Base-by-base conservation (phyloP, 345 rosid species). In the Salix caprea region DNA sequence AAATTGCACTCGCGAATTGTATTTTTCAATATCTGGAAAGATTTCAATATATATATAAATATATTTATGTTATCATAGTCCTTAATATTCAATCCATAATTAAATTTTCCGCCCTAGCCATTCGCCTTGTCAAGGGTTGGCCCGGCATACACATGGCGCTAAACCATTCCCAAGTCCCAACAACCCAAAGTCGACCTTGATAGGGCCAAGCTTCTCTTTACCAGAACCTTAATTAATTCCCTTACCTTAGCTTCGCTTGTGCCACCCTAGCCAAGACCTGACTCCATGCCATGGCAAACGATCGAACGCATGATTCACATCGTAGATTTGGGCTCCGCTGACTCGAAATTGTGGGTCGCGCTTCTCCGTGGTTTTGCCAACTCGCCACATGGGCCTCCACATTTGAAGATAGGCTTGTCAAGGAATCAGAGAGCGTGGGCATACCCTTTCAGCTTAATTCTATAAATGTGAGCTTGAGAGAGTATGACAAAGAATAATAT, bases 81-180 rank as follows among this genome's bases (percentile, higher is more conserved):
- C n/a, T 30, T 30, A 30, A 30, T 30, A 32, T 32, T 32, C 34
- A 32, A 32, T 32, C 34, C 32, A 30, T 30, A 28, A 28, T 28
- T 30, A 30, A 30, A 30, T 30, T 30, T 30, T 30, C 32, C 0
- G 88, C 87, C 34, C 81, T 90, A 0, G 88, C 89, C 7, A 64
- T 76, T n/a, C 87, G 86, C 14, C 80, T 88, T 4, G 78, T 87
- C 74, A 88, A 81, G 82, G 83, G 85, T 13, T 86, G 91, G 93
- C 85, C 85, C 0, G 90, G 93, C 60, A 58, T 87, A 18, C 75
- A 84, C 72, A 88, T 76, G 54, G 86, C 88, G 60, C 10, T 85
- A 44, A 87, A 79, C 76, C 76, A 72, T 46, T 15, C 74, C 13
- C 75, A 65, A n/a, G n/a, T n/a, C n/a, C n/a, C n/a, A n/a, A n/a